Evolutionary conservation across 2,329 filamentous ascomycete species (phyloP).

Genomic region (Ceratocystis lukuohia): DNA sequence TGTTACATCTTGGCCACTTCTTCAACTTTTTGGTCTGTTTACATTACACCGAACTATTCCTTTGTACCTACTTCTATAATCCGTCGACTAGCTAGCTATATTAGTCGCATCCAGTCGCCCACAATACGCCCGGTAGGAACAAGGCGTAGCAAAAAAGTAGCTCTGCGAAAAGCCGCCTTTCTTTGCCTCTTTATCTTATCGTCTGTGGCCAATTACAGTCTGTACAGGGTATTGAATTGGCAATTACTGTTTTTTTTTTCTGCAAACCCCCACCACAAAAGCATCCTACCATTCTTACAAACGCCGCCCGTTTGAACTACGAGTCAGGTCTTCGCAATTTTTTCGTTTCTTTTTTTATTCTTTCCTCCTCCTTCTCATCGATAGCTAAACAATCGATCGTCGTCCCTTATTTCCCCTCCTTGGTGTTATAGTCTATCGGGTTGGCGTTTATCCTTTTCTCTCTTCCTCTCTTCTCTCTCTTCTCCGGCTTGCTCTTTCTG

Average conservation of each 20-base stretch:
- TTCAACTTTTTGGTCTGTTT: too few species aligned
- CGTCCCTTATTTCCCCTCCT: neutral
- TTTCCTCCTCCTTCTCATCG: neutral
- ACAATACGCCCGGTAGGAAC: conserved; percentile 3
- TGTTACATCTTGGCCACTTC: too few species aligned
- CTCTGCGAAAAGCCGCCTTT: neutral
- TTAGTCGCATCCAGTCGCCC: neutral
- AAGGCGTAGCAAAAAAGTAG: neutral
- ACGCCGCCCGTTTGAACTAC: conserved; percentile 9
- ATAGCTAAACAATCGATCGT: neutral
- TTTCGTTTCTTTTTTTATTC: conserved; percentile 1
- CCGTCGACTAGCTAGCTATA: neutral
- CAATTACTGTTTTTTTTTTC: conserved; percentile 10
- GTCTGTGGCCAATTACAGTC: conserved; percentile 13
- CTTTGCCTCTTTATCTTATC: conserved; percentile 16
- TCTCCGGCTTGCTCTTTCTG: neutral
- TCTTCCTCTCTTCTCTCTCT: neutral
- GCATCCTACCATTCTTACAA: conserved; percentile 9
- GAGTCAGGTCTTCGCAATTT: neutral
- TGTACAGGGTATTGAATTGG: neutral
- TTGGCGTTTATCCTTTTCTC: neutral
- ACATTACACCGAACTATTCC: neutral
- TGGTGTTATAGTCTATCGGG: neutral
- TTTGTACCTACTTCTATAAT: neutral
- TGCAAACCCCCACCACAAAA: conserved; percentile 11